Percentiles rank a stretch among this genome's conserved stretches.
Evolutionary conservation across 805 yeast genomes (phyloP).

Genomic region (Ogataea kodamae): DNA sequence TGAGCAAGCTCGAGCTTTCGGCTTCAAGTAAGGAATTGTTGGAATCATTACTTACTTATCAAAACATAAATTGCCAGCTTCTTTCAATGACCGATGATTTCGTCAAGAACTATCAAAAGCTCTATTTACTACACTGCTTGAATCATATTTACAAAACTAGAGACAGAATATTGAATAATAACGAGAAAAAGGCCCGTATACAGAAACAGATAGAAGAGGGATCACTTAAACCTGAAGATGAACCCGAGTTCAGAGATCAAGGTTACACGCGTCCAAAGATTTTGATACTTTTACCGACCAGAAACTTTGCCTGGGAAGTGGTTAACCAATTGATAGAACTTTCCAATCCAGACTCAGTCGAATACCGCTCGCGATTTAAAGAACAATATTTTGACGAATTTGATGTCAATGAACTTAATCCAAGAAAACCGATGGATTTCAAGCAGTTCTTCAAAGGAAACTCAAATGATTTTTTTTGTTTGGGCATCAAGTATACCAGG

Average conservation of each 20-base stretch:
- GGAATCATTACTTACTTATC: conserved; percentile 67
- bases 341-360: conserved; percentile 71
- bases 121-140: conserved; percentile 66
- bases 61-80: conserved; percentile 59
- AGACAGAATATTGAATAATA: conserved; percentile 78
- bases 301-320: conserved; percentile 70
- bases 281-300: conserved; percentile 76
- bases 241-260: conserved; percentile 78
- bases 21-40: conserved; percentile 50
- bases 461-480: conserved; percentile 83
- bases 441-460: conserved; percentile 79
- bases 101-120: conserved; percentile 44
- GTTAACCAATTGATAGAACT: conserved; percentile 58
- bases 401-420: conserved; percentile 30
- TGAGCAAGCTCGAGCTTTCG: conserved; percentile 31
- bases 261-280: conserved; percentile 95
- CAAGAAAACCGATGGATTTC: conserved; percentile 79
- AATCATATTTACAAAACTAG: conserved; percentile 87
- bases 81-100: conserved; percentile 43
- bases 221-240: conserved; percentile 28
- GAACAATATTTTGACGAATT: conserved; percentile 59
- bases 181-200: conserved; percentile 47
- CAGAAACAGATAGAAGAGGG: conserved; percentile 38
- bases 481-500: conserved; percentile 89
- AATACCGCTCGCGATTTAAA: conserved; percentile 72